phyloP scores from a whole-genome alignment of 768 basidiomycete genomes.

The Lactarius quietus region DNA sequence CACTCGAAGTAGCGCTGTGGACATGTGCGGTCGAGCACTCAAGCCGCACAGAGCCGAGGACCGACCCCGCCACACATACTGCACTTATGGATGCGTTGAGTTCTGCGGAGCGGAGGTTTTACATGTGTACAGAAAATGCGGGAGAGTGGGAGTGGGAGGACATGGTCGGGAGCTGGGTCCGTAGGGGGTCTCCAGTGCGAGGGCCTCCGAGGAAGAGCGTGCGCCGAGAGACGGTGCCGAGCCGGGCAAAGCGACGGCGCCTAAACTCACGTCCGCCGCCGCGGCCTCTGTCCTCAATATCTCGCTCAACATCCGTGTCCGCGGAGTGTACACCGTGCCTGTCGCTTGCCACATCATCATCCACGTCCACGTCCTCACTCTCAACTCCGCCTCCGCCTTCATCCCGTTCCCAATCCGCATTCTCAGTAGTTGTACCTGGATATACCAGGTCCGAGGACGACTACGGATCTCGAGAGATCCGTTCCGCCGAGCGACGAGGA shows the following conservation, averaged over 20 bases:
- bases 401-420: slow-evolving; percentile 2
- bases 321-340: slow-evolving; percentile 13
- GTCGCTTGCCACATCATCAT: not conserved
- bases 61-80: not conserved
- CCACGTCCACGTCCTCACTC: not conserved
- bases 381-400: not conserved
- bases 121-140: not conserved
- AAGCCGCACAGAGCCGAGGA: not conserved
- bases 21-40: slow-evolving; percentile 5
- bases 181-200: not conserved
- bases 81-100: not conserved
- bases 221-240: not conserved
- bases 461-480: not conserved
- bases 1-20: slow-evolving; percentile 9
- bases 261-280: not conserved
- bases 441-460: not conserved
- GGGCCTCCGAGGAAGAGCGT: slow-evolving; percentile 11
- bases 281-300: not conserved
- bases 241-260: not conserved
- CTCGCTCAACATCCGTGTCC: slow-evolving; percentile 3
- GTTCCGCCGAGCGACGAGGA: not conserved
- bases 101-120: not conserved
- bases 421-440: not conserved
- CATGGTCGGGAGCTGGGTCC: not conserved
- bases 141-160: not conserved